These are phyloP conservation scores for Arachis monticola DNA, from an alignment of 331 rosid genomes.

Conservation along the genomic window DNA sequence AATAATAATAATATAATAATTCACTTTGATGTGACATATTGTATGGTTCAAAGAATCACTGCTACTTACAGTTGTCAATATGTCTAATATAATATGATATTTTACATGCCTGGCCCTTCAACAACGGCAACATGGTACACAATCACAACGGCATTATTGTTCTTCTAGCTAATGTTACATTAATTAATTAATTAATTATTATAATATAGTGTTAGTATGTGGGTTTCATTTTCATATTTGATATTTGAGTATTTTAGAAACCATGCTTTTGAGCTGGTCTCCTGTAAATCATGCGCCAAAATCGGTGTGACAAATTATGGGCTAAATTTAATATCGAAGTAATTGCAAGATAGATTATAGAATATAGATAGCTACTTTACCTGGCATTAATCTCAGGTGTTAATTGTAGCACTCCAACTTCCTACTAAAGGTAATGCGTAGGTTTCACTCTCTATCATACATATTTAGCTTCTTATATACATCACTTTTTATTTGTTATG, in stretches of 20 bases:
- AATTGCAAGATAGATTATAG: not conserved
- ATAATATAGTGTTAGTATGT: not conserved
- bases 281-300: constrained; percentile 25
- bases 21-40: constrained; percentile 20
- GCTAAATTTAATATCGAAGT: constrained; percentile 15
- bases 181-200: not conserved
- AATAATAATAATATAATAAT: not conserved
- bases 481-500: not conserved
- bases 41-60: constrained; percentile 23
- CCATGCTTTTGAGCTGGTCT: not conserved
- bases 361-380: not conserved
- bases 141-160: constrained; percentile 1
- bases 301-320: not conserved
- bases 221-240: too few relatives aligned
- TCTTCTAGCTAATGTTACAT: not conserved
- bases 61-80: constrained; percentile 30
- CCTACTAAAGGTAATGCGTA: not conserved
- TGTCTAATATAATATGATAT: not conserved
- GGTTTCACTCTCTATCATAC: not conserved
- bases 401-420: not conserved
- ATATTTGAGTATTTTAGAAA: not conserved
- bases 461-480: not conserved
- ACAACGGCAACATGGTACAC: not conserved
- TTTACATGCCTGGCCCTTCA: not conserved
- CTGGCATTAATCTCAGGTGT: not conserved